Evolutionary conservation across 2,329 filamentous ascomycete species (phyloP).

Genomic region (Seiridium cupressi): DNA sequence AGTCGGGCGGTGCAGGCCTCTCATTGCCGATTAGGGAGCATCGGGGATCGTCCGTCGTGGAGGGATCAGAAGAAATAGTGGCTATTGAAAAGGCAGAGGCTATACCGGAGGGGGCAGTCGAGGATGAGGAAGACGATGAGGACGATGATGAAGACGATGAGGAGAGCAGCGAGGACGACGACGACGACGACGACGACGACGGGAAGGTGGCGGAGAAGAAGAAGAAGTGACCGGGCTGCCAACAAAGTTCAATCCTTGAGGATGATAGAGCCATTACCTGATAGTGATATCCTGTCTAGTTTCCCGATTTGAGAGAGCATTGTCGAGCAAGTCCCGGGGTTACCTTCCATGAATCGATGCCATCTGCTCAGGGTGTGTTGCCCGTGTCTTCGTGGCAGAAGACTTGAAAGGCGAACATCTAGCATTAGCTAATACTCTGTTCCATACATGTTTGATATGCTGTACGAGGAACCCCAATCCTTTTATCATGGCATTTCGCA

Average conservation of each 20-base stretch:
- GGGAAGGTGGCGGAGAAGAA: constrained; percentile 24
- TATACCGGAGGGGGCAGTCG: constrained; percentile 37
- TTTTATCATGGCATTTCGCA: no score
- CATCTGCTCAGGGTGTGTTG: no score
- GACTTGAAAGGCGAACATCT: no score
- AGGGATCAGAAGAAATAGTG: constrained; percentile 35
- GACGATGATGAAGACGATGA: constrained; percentile 26
- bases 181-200: constrained; percentile 19
- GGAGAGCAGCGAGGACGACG: constrained; percentile 18
- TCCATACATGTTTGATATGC: no score
- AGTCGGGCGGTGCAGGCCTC: constrained; percentile 23
- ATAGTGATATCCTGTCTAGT: background rate
- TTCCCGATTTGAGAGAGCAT: no score
- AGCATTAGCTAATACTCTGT: no score
- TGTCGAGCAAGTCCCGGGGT: no score
- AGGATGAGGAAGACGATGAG: constrained; percentile 31
- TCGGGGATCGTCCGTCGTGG: constrained; percentile 28
- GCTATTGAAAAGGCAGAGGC: constrained; percentile 36
- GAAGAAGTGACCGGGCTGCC: constrained; percentile 7
- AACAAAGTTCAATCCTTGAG: no score
- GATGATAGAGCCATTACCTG: background rate
- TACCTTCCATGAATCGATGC: no score
- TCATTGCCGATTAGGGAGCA: constrained; percentile 20
- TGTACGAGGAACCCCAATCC: no score
- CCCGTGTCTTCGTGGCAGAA: no score